Percentiles rank a stretch among this genome's conserved stretches.
Conservation (phyloP, 176 grass and related monocot genomes). For the Puccinellia tenuiflora region DNA sequence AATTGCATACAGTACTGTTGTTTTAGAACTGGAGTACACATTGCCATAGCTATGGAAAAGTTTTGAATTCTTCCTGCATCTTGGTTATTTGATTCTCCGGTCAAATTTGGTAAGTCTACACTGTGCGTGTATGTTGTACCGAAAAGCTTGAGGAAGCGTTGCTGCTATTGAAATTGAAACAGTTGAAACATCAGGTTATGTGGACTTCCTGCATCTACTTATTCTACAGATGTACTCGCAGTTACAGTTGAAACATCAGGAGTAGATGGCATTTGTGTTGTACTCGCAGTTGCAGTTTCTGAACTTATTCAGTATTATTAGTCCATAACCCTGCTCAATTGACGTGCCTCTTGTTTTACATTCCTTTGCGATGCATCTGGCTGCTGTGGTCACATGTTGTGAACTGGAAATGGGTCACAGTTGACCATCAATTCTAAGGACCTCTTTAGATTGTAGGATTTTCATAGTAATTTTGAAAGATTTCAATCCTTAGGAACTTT, state of each 20-base stretch:
- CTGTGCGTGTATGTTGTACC: not conserved
- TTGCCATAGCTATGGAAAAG: not conserved
- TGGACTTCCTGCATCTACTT: not conserved
- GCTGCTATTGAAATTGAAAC: constrained; percentile 12
- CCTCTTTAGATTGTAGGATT: not conserved
- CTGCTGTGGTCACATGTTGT: not conserved
- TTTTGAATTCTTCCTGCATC: not conserved
- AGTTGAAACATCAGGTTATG: not conserved
- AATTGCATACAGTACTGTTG: constrained; percentile 38
- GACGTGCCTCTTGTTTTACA: not conserved
- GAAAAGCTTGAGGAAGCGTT: not conserved
- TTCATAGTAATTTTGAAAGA: no score
- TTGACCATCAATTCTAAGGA: not conserved
- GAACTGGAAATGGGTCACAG: not conserved
- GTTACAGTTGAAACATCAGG: no score
- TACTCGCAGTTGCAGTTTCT: not conserved
- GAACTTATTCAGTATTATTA: not conserved
- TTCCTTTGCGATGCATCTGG: not conserved
- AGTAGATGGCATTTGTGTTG: not conserved
- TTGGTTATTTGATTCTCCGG: not conserved
- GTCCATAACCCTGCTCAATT: not conserved
- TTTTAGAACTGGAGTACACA: constrained; percentile 30
- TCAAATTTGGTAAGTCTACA: not conserved
- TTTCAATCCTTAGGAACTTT: no score
- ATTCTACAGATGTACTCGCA: not conserved